Conservation (phyloP, 768 basidiomycete species). For the Termitomyces sp. region DNA sequence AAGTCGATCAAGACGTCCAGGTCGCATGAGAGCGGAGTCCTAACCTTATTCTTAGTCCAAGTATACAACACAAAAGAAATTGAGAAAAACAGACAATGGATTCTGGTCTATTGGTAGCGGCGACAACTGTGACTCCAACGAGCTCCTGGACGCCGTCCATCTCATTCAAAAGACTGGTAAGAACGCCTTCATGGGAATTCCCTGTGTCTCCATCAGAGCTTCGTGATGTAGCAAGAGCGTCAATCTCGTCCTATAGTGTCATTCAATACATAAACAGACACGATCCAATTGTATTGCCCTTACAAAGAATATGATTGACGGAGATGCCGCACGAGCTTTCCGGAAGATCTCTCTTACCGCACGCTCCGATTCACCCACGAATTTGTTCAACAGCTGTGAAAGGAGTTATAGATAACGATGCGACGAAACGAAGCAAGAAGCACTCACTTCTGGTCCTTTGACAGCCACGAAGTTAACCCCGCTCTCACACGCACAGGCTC, state of each 20-base stretch:
- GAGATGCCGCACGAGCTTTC: constrained; percentile 90
- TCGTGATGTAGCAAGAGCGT: constrained; percentile 84
- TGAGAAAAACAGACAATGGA: constrained; percentile 59
- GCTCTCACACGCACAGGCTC: constrained; percentile 89
- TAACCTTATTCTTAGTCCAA: constrained; percentile 25
- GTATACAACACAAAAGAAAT: not conserved
- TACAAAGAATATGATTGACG: constrained; percentile 96
- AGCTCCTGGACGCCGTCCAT: constrained; percentile 99
- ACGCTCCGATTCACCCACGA: constrained; percentile 94
- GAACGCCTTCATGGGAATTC: constrained; percentile 77
- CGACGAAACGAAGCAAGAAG: not conserved
- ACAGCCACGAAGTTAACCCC: constrained; percentile 96
- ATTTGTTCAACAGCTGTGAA: constrained; percentile 88
- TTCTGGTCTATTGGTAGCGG: constrained; percentile 94
- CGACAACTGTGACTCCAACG: constrained; percentile 90
- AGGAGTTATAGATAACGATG: not conserved
- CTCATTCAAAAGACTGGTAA: constrained; percentile 92
- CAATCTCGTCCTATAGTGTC: constrained; percentile 82
- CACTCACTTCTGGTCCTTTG: constrained; percentile 89
- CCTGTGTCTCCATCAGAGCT: constrained; percentile 48
- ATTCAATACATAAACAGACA: not conserved
- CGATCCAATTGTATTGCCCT: constrained; percentile 22
- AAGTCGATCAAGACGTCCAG: constrained; percentile 91
- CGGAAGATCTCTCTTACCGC: constrained; percentile 93
- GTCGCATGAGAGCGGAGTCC: constrained; percentile 94